A percentile compares a stretch with the other conserved stretches of the same genome.
Conservation (phyloP, 192 early-diverging fungal species). For the Backusella circina region DNA sequence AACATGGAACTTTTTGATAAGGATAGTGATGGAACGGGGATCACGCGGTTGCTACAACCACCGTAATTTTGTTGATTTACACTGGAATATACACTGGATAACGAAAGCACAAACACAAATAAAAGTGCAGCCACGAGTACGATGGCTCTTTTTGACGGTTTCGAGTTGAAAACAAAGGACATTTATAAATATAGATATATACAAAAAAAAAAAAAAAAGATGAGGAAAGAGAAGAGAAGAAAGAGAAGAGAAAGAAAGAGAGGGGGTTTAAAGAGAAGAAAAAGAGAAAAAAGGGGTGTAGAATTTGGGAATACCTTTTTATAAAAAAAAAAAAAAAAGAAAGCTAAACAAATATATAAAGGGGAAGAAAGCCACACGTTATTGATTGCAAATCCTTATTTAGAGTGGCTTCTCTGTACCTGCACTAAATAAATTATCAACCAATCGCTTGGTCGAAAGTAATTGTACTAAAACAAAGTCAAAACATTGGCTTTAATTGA, state of each 20-base stretch:
- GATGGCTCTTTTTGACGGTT: not conserved
- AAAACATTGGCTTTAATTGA: not conserved
- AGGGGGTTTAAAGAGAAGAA: not conserved
- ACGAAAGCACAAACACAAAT: conserved; percentile 6
- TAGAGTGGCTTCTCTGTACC: not conserved
- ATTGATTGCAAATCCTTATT: not conserved
- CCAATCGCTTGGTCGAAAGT: not conserved
- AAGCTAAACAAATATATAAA: not conserved
- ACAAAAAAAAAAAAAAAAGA: not conserved
- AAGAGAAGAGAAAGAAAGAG: not conserved
- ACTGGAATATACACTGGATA: not conserved
- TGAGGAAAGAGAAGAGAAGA: not conserved
- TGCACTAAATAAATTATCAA: not conserved
- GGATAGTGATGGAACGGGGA: not conserved
- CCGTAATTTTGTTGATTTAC: not conserved
- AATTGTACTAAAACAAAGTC: conserved; percentile 15
- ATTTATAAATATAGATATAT: not conserved
- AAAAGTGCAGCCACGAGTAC: not conserved
- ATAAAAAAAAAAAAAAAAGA: not conserved
- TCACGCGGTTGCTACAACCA: not conserved
- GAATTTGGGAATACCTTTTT: not conserved
- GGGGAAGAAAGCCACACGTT: not conserved
- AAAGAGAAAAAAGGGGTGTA: not conserved
- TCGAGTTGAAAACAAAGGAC: not conserved
- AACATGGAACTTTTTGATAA: conserved; percentile 9